Evolutionary conservation across 2,329 filamentous ascomycete genomes (phyloP), one percentile per base, ranked within the genome.

Genomic region (Fusarium cicatricum): DNA sequence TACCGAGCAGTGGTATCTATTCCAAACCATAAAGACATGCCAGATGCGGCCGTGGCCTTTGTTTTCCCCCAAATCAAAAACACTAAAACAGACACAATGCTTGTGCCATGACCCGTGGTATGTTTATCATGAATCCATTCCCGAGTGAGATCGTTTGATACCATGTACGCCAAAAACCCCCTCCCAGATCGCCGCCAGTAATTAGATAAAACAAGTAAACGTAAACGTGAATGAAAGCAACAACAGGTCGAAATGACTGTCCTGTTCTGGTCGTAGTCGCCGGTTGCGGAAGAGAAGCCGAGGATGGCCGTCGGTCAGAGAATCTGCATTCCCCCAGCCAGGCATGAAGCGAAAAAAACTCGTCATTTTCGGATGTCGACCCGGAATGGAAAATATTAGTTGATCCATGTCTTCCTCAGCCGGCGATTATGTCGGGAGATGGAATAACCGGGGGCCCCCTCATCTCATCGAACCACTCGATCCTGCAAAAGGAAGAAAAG

Each of bases 391-490:
- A 38, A 38, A 38, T 23, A 38, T n/a, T n/a, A 21, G 21, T 4
- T 21, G 7, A 21, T 38, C 36, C 36, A 19, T 23, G 19, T 23
- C 26, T 7, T 7, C 21, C 4, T 21, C 19, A 50, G 52, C 58
- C 54, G 41, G 46, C 46, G 44, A 54, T 52, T 44, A 21, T 21
- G 47, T 47, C 58, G 58, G 52, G 50, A 64, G 52, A 55, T 55
- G 47, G 39, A 43, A 59, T 36, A 52, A 55, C 29, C 52, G 43
- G 34, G 41, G 47, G 46, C 42, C n/a, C n/a, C n/a, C n/a, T n/a
- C n/a, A n/a, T n/a, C 5, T 4, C 29, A 32, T 32, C 23, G 60
- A 62, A 62, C 63, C 64, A 64, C 49, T 56, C 43, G 17, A 50
- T 46, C 43, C 56, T 23, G n/a, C 52, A 46, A 52, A 38, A 44